Evolutionary conservation across 2,329 filamentous ascomycete species (phyloP), one percentile per base, ranked within the genome.

Genomic region (Nothopassalora personata): DNA sequence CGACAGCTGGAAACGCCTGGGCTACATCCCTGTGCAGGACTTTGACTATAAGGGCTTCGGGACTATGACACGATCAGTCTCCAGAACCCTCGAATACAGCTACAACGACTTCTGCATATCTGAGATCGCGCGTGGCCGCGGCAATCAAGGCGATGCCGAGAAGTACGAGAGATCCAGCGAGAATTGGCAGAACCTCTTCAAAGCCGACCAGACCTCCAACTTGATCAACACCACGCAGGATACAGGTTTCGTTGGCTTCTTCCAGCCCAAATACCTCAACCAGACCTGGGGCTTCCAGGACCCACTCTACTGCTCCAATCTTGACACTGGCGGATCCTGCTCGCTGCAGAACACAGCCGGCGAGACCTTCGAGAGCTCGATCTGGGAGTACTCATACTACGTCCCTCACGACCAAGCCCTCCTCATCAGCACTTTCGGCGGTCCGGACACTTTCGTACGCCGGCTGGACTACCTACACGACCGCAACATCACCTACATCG

Each of bases 291-390:
- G 79, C 4, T 84, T 86, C 64, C 69, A 76, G 8, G 70, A 73
- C 10, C 60, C 74, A 59, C 61, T 76, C 9, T 65, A 69, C 59
- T 77, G 75, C 58, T 78, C 76, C 28, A 79, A 79, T 47, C 67
- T 76, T 0, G 66, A 78, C 2, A 60, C 47, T 53, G 36, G 54
- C 2, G 59, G 18, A 5, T 54, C 57, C 34, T 81, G 79, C 67
- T 80, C 79, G 49, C 71, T 81, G 11, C 77, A 77, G 39, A 87
- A 87, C 23, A 67, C 56, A n/a, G 65, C 63, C 7, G 56, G 53
- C 2, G 88, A 90, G 72, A 90, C 87, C 0, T 91, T 87, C 64
- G 88, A 91, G 70, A 84, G 82, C 53, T 86, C 83, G 57, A 77
- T 83, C 6, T 91, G 88, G 87, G 83, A 78, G 50, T 89, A 89